These are phyloP conservation scores for Tolypocladium ophioglossoides DNA, from an alignment of 2,329 filamentous ascomycete genomes.

Conservation along the genomic window DNA sequence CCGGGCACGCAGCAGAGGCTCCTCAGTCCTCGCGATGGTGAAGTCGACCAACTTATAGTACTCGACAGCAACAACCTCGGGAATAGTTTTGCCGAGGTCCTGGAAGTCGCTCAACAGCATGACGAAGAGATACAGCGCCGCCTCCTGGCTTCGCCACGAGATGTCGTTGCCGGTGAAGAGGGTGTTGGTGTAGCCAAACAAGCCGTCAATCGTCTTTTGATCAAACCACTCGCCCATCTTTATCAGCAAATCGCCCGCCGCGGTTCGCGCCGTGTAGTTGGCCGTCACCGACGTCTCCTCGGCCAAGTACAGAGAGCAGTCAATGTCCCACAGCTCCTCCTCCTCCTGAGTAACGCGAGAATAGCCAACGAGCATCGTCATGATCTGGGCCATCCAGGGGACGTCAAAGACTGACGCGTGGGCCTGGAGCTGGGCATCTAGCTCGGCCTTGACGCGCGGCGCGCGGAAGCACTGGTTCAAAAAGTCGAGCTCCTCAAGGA, in stretches of 20 bases:
- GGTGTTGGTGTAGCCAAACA: constrained; percentile 65
- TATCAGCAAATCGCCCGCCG: constrained; percentile 83
- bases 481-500: constrained; percentile 90
- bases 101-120: constrained; percentile 75
- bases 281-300: constrained; percentile 92
- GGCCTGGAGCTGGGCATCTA: constrained; percentile 66
- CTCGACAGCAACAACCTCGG: constrained; percentile 55
- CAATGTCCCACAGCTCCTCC: constrained; percentile 91
- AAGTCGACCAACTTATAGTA: constrained; percentile 75
- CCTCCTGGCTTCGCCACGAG: constrained; percentile 59
- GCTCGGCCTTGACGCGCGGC: constrained; percentile 75
- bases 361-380: constrained; percentile 77
- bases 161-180: constrained; percentile 51
- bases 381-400: constrained; percentile 77
- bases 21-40: constrained; percentile 56
- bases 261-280: constrained; percentile 91
- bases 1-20: constrained; percentile 72
- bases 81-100: constrained; percentile 64
- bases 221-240: constrained; percentile 88
- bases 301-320: constrained; percentile 88
- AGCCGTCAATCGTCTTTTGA: constrained; percentile 62
- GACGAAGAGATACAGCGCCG: constrained; percentile 75
- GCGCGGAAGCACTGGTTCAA: constrained; percentile 85
- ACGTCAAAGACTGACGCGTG: constrained; percentile 50
- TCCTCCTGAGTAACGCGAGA: constrained; percentile 87